Base-by-base conservation (phyloP, 306 rosid species). In the Begonia masoniana region DNA sequence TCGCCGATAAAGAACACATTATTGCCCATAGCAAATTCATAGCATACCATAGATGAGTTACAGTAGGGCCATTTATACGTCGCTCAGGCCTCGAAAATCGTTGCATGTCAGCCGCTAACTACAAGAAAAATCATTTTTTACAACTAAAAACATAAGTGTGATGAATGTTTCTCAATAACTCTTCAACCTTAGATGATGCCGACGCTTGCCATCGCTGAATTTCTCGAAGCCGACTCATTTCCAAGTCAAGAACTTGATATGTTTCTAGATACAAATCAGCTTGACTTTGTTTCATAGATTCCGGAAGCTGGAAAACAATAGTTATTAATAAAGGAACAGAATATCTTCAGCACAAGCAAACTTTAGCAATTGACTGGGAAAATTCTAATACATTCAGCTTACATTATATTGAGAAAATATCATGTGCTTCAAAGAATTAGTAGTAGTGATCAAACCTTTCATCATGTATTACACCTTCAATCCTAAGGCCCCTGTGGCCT, bases 261-360 rank as follows among this genome's bases (percentile, higher is more conserved):
- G 97, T 91, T 73, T 85, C 96, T 71, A 85, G 66, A 71, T 91
- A 91, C 64, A 91, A 82, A 66, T 91, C 97, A 63, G 95, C 88
- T 83, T 91, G 97, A 70, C 88, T 91, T 78, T 91, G 97, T 83
- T 91, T 91, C 97, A 91, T 91, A 68, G 95, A 85, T 60, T 91
- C 97, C 6, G 97, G 97, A 63, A 91, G 94, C 97, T 91, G 83
- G 39, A 31, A 31, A 31, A 31, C 8, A 31, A 31, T 31, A 31
- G 39, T 7, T 31, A 31, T 31, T 31, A 31, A 31, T 31, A 31
- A 31, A 31, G 39, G 39, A 31, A 31, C 39, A 31, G 39, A 31
- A 31, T 31, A 5, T 31, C 8, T 4, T 31, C 39, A 21, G 24
- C 24, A 21, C 24, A 14, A 43, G 67, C 54, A 17, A 52, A 52